phyloP scores from a whole-genome alignment of 371 early-diverging fungal species.

The Circinella umbellata region DNA sequence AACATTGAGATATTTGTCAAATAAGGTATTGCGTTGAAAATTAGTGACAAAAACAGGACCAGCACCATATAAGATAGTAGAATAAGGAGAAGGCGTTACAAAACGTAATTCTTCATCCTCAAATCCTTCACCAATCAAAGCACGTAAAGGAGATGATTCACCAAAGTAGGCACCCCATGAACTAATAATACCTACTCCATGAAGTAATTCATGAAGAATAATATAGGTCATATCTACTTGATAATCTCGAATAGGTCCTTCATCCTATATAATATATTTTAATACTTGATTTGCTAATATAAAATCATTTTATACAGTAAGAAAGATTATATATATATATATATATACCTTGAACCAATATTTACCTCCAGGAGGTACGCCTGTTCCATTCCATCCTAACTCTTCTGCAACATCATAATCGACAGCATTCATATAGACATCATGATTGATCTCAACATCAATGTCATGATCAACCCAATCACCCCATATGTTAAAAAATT shows the following conservation, averaged over 20 bases:
- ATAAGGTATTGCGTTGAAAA: slow-evolving; percentile 53
- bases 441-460: slow-evolving; percentile 49
- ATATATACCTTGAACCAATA: slow-evolving; percentile 46
- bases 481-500: slow-evolving; percentile 40
- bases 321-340: background rate
- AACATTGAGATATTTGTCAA: slow-evolving; percentile 47
- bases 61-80: slow-evolving; percentile 35
- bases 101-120: slow-evolving; percentile 38
- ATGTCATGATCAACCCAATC: slow-evolving; percentile 48
- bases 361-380: slow-evolving; percentile 39
- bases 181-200: slow-evolving; percentile 49
- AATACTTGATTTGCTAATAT: too few relatives aligned
- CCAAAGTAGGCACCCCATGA: slow-evolving; percentile 57
- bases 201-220: slow-evolving; percentile 50
- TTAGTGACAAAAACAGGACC: slow-evolving; percentile 52
- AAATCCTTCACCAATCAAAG: slow-evolving; percentile 41
- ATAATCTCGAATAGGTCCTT: slow-evolving; percentile 5
- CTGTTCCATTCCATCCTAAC: slow-evolving; percentile 42
- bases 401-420: slow-evolving; percentile 28
- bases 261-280: background rate
- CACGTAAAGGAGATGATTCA: slow-evolving; percentile 37
- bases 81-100: slow-evolving; percentile 43
- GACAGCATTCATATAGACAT: slow-evolving; percentile 38
- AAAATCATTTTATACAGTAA: too few relatives aligned
- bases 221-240: slow-evolving; percentile 50